Percentiles rank a stretch among this genome's conserved stretches.
phyloP scores from a whole-genome alignment of 768 basidiomycete genomes.

The Lentinula raphanica region DNA sequence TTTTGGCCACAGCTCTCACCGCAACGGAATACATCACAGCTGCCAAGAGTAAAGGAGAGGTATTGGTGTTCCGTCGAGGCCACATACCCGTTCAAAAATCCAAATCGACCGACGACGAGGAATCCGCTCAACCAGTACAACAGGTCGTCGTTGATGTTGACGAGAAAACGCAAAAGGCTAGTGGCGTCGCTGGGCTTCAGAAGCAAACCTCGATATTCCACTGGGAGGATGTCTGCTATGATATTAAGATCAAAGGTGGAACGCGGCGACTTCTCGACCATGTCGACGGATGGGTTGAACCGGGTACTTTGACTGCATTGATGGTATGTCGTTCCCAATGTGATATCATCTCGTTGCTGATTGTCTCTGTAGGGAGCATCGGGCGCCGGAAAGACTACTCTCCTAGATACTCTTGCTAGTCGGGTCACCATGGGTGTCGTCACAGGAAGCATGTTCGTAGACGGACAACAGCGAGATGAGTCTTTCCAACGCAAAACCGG shows the following conservation, averaged over 20 bases:
- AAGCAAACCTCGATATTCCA: constrained; percentile 31
- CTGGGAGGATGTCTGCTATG: constrained; percentile 41
- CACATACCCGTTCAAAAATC: constrained; percentile 15
- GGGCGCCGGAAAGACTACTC: constrained; percentile 30
- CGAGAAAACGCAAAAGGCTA: constrained; percentile 9
- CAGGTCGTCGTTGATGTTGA: constrained; percentile 14
- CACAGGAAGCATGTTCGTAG: constrained; percentile 40
- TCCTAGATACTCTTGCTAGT: constrained; percentile 38
- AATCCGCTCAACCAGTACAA: constrained; percentile 21
- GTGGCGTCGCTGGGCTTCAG: constrained; percentile 9
- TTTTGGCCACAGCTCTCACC: constrained; percentile 30
- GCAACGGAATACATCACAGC: constrained; percentile 28
- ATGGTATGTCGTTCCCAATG: constrained; percentile 29
- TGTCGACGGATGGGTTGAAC: constrained; percentile 44
- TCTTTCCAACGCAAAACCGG: constrained; percentile 40
- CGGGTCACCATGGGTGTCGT: constrained; percentile 46
- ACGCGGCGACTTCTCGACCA: constrained; percentile 31
- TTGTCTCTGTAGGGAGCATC: constrained; percentile 9
- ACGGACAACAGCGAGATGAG: constrained; percentile 26
- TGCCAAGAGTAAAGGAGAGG: constrained; percentile 24
- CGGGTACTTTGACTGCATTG: constrained; percentile 46
- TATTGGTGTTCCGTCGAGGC: constrained; percentile 21
- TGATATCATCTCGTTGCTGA: background rate
- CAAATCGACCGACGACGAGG: constrained; percentile 23
- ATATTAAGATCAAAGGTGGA: constrained; percentile 22